Evolutionary conservation across 345 rosid species (phyloP).

Genomic region (Erodium maritimum): DNA sequence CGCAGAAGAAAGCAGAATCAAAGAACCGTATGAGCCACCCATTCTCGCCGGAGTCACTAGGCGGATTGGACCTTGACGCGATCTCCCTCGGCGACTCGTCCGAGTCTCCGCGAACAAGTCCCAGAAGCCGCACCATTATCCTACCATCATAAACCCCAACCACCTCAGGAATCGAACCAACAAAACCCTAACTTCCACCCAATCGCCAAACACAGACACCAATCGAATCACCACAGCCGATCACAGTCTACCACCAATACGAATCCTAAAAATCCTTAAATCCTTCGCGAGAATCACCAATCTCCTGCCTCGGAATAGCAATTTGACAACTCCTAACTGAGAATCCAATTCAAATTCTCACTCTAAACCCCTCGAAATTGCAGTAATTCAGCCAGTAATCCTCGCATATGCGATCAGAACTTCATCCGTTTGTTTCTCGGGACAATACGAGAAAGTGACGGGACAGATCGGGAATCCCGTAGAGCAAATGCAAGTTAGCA

Average conservation of each 20-base stretch:
- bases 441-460: not conserved
- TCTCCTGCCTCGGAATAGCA: not conserved
- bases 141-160: constrained; percentile 27
- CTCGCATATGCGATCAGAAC: not conserved
- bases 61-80: constrained; percentile 40
- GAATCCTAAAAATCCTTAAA: constrained; percentile 5
- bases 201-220: not conserved
- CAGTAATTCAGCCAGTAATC: not conserved
- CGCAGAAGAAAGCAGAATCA: constrained; percentile 94
- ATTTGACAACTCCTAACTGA: not conserved
- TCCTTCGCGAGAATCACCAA: constrained; percentile 3
- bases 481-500: not conserved
- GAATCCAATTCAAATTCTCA: not conserved
- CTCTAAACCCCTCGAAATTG: not conserved
- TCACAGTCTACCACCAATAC: constrained; percentile 7
- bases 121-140: constrained; percentile 73
- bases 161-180: constrained; percentile 7
- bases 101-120: constrained; percentile 58
- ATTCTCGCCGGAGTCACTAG: constrained; percentile 74
- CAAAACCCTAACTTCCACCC: constrained; percentile 10
- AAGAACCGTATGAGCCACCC: constrained; percentile 99
- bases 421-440: constrained; percentile 4
- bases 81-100: constrained; percentile 91
- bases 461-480: constrained; percentile 3
- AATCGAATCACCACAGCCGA: constrained; percentile 3